Evolutionary conservation across 1,284 basidiomycete species (phyloP), one percentile per base, ranked within the genome.

Genomic region (Ustilago sp.): DNA sequence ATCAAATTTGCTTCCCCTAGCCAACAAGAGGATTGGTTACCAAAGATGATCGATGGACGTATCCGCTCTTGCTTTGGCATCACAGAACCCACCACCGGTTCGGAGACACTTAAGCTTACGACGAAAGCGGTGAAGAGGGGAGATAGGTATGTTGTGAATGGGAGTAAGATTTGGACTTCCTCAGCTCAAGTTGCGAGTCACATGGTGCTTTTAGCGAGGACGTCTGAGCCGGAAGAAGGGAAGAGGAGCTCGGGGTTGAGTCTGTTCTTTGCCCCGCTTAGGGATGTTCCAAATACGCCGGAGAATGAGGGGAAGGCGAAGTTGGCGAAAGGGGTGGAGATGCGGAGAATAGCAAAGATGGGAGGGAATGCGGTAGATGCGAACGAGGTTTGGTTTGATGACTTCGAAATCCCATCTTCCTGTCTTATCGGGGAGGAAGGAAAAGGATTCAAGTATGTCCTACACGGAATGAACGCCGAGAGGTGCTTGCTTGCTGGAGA

Each of bases 401-500:
- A 84, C 45, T 87, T 86, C 53, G 75, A 80, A 47, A 68, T 87
- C 17, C 82, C 79, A 0, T 78, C 77, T 5, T 35, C 70, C n/a
- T 78, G 83, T 36, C 67, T 85, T 34, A 80, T 87, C n/a, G 87
- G 87, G 0, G 77, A 80, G 23, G 86, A 87, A 73, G 87, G 86
- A 38, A 81, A 86, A 43, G 87, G 87, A 5, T 88, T 88, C 79
- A 86, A 85, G 68, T 67, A 74, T 38, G 64, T 81, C 11, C 41
- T 82, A 28, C 78, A 81, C 41, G 80, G 82, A 8, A 80, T 82
- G 80, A 87, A 87, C 67, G 87, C 87, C n/a, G 87, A 88, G 63
- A 77, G 87, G 3, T 86, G 86, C 56, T 68, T 88, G 12, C 74
- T 88, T n/a, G 87, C 86, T 0, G 87, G 86, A 32, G 87, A 88